Evolutionary conservation across 805 yeast species (phyloP), one percentile per base, ranked within the genome.

Genomic region (Nakazawaea laoshanensis): DNA sequence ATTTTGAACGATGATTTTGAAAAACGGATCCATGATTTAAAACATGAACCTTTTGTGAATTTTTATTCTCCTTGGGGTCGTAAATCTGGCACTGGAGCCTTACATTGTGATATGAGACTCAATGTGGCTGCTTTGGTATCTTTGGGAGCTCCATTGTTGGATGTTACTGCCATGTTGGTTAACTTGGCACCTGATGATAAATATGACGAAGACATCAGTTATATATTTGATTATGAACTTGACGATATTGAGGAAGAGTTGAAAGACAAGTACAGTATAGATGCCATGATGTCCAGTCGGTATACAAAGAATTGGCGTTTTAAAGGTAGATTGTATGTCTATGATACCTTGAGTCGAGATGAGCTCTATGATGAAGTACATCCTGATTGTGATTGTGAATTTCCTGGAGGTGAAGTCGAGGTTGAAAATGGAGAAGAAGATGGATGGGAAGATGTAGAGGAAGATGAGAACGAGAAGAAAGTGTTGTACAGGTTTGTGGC

Each of bases 31-130:
- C 79, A 75, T 44, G 92, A 81, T 48, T 55, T 77, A 17, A 55
- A 63, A 33, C 76, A 73, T 43, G 75, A 74, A 43, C 63, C 83
- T 7, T 57, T 80, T 16, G 50, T 68, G 23, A 65, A 74, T 34
- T 80, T 76, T 46, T 63, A 74, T 62, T 74, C 77, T 14, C 87
- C 88, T 2, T 67, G 74, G 54, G 82, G 78, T 1, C 59, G 88
- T 39, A 67, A 71, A 35, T 51, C 65, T 14, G 73, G 77, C 14
- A 66, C 67, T 32, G 88, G 89, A 3, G 65, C 80, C 0, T 48
- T 79, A 19, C 61, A 55, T 45, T 65, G 72, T 4, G 84, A 77
- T 47, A 64, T 75, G 48, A 60, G 79, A 42, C 60, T 74, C 32
- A 70, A 72, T 37, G 68, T 74, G 21, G 71, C 77, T 3, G 70